Evolutionary conservation across 257 asterid species (phyloP), one percentile per base, ranked within the genome.

Genomic region (Vinca minor): DNA sequence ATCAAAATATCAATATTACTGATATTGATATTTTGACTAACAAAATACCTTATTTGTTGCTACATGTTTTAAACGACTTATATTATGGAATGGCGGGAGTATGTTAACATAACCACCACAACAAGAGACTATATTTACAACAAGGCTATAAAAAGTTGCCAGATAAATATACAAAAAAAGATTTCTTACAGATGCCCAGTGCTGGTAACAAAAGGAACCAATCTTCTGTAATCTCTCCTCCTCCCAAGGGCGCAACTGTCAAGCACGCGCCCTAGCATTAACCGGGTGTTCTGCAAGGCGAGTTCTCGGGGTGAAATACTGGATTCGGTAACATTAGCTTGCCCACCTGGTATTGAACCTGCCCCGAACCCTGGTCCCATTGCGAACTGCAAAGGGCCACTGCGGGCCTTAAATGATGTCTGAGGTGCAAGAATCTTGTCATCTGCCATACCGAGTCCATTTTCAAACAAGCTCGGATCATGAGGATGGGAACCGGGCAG

Each of bases 231-330:
- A 61, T 93, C 98, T 80, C 97, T 81, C 72, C 96, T 83, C 71
- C 87, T 78, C 60, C 98, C 97, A 23, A 93, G 97, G 0, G 95
- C 88, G 68, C 95, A 89, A 34, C 88, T 79, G 59, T 87, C 96
- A 11, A 92, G 95, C 65, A 92, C 95, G 49, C 95, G 85, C 57
- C 98, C 98, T 0, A 92, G 93, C 84, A 89, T 82, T 79, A 87
- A 41, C 14, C 98, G 84, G 0, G 96, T 88, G 70, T 92, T 92
- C 75, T 89, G 94, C 78, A 88, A 65, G 0, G 98, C 89, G 63
- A 84, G 59, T 68, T 93, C 99, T 64, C 77, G 81, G 25, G 85
- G 71, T 46, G 96, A 78, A n/a, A 74, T 52, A 36, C 94, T 84
- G 0, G 92, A 77, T 67, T 87, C 97, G 17, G 60, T 60, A 4